These are phyloP conservation scores for Zarea fungicola DNA, from an alignment of 2,329 filamentous ascomycete genomes.

Conservation along the genomic window DNA sequence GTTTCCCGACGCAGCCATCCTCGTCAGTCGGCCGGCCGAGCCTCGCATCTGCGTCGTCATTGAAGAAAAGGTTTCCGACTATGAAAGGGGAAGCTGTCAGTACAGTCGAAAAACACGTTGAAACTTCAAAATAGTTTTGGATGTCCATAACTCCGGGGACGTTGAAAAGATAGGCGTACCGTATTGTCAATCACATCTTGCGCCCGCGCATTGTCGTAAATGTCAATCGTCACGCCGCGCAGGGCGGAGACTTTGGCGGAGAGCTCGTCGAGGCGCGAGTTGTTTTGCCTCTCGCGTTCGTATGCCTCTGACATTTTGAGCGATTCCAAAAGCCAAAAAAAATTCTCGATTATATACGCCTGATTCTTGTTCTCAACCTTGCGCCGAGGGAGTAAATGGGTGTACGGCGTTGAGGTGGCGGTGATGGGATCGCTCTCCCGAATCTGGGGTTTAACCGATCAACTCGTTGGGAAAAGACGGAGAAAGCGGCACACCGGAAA, in stretches of 20 bases:
- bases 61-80: constrained; percentile 87
- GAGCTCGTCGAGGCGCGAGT: constrained; percentile 86
- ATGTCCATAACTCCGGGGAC: too few relatives aligned
- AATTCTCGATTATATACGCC: too few relatives aligned
- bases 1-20: constrained; percentile 89
- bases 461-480: too few relatives aligned
- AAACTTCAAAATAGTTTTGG: too few relatives aligned
- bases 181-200: constrained; percentile 86
- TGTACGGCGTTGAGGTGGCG: not conserved
- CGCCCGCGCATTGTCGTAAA: constrained; percentile 90
- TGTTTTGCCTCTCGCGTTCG: constrained; percentile 85
- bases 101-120: too few relatives aligned
- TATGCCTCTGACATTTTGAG: constrained; percentile 66
- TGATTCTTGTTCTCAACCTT: too few relatives aligned
- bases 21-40: constrained; percentile 72
- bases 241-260: constrained; percentile 86
- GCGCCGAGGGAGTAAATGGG: not conserved
- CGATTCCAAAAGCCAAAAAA: too few relatives aligned
- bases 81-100: not conserved
- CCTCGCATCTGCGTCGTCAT: constrained; percentile 80
- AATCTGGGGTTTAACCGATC: not conserved
- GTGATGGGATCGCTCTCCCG: not conserved
- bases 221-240: constrained; percentile 91
- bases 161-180: constrained; percentile 54
- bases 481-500: not conserved